Percentiles rank a stretch among this genome's conserved stretches.
Conservation (phyloP, 2,329 filamentous ascomycete species). For the Colletotrichum liriopes region DNA sequence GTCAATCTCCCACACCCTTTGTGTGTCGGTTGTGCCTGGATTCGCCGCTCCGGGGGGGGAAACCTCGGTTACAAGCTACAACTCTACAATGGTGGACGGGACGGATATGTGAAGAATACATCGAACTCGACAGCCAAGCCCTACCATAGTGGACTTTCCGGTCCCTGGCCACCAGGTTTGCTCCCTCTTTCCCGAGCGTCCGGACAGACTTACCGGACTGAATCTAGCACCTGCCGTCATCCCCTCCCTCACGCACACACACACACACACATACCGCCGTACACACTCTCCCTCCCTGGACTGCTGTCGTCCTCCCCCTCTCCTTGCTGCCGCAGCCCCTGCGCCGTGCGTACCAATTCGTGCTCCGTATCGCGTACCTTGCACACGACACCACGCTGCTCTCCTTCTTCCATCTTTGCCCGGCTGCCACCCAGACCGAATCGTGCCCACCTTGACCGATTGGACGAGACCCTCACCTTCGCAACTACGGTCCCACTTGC, state of each 20-base stretch:
- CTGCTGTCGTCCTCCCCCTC: not conserved
- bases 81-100: not conserved
- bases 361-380: conserved; percentile 24
- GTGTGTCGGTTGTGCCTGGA: conserved; percentile 1
- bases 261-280: not conserved
- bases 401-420: conserved; percentile 3
- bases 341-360: conserved; percentile 15
- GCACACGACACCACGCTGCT: conserved; percentile 27
- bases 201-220: conserved; percentile 25
- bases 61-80: not conserved
- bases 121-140: not conserved
- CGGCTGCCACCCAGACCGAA: conserved; percentile 30
- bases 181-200: conserved; percentile 36
- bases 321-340: not conserved
- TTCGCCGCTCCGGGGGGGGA: not conserved
- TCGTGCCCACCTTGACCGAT: conserved; percentile 27
- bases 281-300: not conserved
- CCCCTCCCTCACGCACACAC: conserved; percentile 1
- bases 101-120: not conserved
- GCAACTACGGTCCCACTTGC: conserved; percentile 28
- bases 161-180: conserved; percentile 11
- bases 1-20: not conserved
- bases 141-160: not conserved
- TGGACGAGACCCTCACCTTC: conserved; percentile 23
- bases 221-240: conserved; percentile 33